phyloP scores from a whole-genome alignment of 306 rosid species.

The Bauhinia variegata region DNA sequence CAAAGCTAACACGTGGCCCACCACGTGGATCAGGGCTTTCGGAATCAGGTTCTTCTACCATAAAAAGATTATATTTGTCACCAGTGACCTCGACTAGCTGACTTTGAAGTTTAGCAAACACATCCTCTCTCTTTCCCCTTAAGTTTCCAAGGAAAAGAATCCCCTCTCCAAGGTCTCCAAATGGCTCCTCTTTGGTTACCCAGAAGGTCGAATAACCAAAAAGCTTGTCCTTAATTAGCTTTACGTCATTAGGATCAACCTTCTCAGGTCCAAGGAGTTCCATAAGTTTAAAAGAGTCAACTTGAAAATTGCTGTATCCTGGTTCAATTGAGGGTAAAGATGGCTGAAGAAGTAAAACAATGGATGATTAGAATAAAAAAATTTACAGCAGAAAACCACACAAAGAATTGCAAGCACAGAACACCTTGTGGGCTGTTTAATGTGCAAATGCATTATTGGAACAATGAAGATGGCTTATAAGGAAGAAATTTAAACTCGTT shows the following conservation, averaged over 20 bases:
- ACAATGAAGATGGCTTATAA: neutral
- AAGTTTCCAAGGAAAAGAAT: conserved; percentile 88
- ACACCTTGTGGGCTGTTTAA: conserved; percentile 17
- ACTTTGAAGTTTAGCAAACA: conserved; percentile 78
- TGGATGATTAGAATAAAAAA: conserved; percentile 30
- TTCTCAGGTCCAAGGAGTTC: conserved; percentile 99
- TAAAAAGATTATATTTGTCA: conserved; percentile 92
- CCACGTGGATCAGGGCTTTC: conserved; percentile 96
- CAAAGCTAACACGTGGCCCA: conserved; percentile 97
- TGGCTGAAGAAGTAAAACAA: conserved; percentile 54
- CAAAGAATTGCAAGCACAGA: conserved; percentile 8
- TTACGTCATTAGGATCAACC: conserved; percentile 88
- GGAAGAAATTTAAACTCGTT: neutral
- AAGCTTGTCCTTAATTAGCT: conserved; percentile 86
- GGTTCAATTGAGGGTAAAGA: conserved; percentile 64
- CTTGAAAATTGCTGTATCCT: conserved; percentile 74
- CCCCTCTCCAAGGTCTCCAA: conserved; percentile 94
- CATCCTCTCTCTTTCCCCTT: conserved; percentile 90
- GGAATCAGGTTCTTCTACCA: conserved; percentile 95
- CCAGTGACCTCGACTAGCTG: conserved; percentile 74
- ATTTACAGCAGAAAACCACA: conserved; percentile 22
- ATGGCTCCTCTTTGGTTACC: conserved; percentile 94
- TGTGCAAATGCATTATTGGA: conserved; percentile 3
- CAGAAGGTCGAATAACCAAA: conserved; percentile 94
- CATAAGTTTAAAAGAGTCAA: conserved; percentile 93